phyloP scores from a whole-genome alignment of 1,139 yeast genomes.

The Pichia sp. region DNA sequence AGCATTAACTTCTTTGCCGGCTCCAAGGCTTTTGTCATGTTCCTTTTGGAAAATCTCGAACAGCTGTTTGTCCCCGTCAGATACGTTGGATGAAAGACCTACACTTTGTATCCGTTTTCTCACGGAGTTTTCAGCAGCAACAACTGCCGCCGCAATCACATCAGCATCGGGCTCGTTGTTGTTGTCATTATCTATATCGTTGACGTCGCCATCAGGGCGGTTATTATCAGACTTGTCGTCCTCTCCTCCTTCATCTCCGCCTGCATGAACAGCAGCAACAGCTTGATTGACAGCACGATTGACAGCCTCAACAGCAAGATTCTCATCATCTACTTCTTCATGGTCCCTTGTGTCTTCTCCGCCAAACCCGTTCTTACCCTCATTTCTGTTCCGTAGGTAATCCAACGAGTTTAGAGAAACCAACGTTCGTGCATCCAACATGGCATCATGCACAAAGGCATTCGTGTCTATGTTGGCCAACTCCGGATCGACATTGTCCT shows the following conservation, averaged over 20 bases:
- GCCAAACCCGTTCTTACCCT: conserved; percentile 17
- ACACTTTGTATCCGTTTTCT: conserved; percentile 6
- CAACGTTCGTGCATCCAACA: conserved; percentile 26
- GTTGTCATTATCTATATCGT: not conserved
- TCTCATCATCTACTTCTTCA: conserved; percentile 26
- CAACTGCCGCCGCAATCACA: conserved; percentile 18
- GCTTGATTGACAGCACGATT: conserved; percentile 30
- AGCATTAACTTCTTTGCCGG: not conserved
- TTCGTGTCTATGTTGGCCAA: conserved; percentile 45
- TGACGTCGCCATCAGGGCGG: not conserved
- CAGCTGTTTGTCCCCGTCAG: not conserved
- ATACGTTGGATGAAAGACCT: not conserved
- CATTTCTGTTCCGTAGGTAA: conserved; percentile 32
- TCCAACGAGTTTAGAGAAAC: conserved; percentile 23
- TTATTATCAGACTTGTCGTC: conserved; percentile 1
- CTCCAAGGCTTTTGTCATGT: not conserved
- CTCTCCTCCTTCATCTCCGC: not conserved
- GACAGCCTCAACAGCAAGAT: conserved; percentile 30
- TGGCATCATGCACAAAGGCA: conserved; percentile 59
- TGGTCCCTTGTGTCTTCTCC: conserved; percentile 23
- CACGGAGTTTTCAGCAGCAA: conserved; percentile 16
- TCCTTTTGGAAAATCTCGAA: not conserved
- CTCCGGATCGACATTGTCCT: conserved; percentile 57
- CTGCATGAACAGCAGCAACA: conserved; percentile 20
- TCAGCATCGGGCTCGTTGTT: conserved; percentile 5